Conservation (phyloP, 2,329 filamentous ascomycete genomes). For the Akanthomyces dipterigenus region DNA sequence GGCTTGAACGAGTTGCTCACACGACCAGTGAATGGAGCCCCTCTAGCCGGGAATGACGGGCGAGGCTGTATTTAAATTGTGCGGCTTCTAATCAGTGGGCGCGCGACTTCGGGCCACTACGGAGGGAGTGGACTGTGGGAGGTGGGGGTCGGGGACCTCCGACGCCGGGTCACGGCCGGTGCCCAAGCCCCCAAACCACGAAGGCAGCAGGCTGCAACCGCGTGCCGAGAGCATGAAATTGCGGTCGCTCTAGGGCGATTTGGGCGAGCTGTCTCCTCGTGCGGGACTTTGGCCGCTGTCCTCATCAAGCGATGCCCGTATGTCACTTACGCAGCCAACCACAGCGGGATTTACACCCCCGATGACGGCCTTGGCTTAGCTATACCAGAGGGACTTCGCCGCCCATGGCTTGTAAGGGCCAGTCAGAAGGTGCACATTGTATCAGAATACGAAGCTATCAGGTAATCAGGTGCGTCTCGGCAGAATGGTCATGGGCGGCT, state of each 20-base stretch:
- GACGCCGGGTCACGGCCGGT: slow-evolving; percentile 19
- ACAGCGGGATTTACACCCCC: not conserved
- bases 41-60: not conserved
- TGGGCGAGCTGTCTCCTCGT: not conserved
- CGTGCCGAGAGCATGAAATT: not conserved
- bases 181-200: not conserved
- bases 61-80: slow-evolving; percentile 7
- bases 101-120: slow-evolving; percentile 12
- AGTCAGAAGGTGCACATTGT: not conserved
- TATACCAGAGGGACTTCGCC: not conserved
- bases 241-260: not conserved
- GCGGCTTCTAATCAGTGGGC: not conserved
- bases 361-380: not conserved
- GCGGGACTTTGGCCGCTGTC: not conserved
- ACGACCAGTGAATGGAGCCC: not conserved
- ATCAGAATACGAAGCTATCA: slow-evolving; percentile 3
- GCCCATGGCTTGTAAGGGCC: not conserved
- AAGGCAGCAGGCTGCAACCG: not conserved
- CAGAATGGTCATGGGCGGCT: not conserved
- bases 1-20: not conserved
- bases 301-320: not conserved
- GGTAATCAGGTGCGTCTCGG: slow-evolving; percentile 3
- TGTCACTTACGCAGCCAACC: not conserved
- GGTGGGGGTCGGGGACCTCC: slow-evolving; percentile 26
- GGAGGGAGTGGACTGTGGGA: not conserved